These are phyloP conservation scores for Hymenoscyphus occultus DNA, from an alignment of 2,329 filamentous ascomycete genomes.

Conservation along the genomic window DNA sequence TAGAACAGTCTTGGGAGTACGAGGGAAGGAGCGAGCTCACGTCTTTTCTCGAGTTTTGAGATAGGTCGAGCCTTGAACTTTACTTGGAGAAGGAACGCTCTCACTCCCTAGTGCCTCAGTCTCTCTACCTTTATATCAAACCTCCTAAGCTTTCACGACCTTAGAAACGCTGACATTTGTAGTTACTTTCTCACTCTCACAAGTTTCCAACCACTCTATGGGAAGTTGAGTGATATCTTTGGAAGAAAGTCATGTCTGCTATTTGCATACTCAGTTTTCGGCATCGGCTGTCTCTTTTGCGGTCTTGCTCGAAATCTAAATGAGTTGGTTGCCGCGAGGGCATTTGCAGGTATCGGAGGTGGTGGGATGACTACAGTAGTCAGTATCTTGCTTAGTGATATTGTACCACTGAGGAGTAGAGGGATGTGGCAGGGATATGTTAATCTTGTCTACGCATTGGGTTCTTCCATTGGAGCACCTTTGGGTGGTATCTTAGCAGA, in stretches of 20 bases:
- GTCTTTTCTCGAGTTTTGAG: too few species aligned
- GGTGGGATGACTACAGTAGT: constrained; percentile 70
- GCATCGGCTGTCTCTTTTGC: constrained; percentile 60
- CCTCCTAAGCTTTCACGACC: neutral
- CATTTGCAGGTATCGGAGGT: constrained; percentile 56
- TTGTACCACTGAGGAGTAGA: constrained; percentile 65
- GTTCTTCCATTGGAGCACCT: constrained; percentile 67
- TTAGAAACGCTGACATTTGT: neutral
- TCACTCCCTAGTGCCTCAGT: neutral
- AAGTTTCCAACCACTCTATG: constrained; percentile 72
- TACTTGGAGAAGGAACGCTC: too few species aligned
- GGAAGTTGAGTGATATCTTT: constrained; percentile 69
- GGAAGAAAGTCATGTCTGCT: constrained; percentile 65
- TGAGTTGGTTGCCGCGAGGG: constrained; percentile 62
- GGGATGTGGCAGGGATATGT: constrained; percentile 72
- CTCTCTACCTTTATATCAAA: neutral
- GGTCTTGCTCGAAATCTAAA: constrained; percentile 61
- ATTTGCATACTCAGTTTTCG: constrained; percentile 62
- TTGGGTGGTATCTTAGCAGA: constrained; percentile 71
- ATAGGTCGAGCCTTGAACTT: too few species aligned
- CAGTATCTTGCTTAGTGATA: constrained; percentile 67
- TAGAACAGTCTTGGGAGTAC: too few species aligned
- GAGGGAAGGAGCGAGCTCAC: too few species aligned
- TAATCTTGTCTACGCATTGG: constrained; percentile 68
- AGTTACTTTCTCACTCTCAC: constrained; percentile 71